Evolutionary conservation across 345 rosid genomes (phyloP), one percentile per base, ranked within the genome.

Genomic region (Iberis pinnata): DNA sequence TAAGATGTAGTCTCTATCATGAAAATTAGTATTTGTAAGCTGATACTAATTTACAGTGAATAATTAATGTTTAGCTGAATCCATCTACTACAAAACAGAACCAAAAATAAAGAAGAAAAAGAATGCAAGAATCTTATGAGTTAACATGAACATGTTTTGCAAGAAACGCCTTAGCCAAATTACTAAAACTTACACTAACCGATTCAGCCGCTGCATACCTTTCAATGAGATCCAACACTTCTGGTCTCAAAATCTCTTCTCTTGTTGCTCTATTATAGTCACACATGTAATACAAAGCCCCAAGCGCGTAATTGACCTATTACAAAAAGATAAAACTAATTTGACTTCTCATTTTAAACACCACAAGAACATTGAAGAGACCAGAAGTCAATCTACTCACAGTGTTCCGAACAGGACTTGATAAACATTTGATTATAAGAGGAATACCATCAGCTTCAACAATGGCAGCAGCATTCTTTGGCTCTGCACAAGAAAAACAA

Each of bases 391-490:
- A 2, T 27, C 27, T 41, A 72, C 95, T 72, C 70, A 87, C 96
- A 8, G 84, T 90, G 64, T 87, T 90, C 59, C 85, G 63, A 8
- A 90, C 95, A 12, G 98, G 98, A 51, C 96, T 87, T 31, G 95
- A 82, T 56, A 90, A 69, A 61, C 98, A 84, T 43, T 82, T 78
- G 45, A 84, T 74, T 50, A 80, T 37, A 5, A 84, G 87, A 47
- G 86, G 72, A 41, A 82, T 63, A 16, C 98, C 95, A 55, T 72
- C 80, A 39, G 63, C 76, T 57, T 71, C 75, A 18, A 69, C 69
- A 54, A 90, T 49, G 50, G 77, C 20, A 17, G 78, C 77, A 64
- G 78, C 82, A 67, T 84, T 87, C 44, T 70, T 72, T 12, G 83
- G 89, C 73, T 87, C 98, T 87, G 77, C 53, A 62, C 41, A 41